phyloP scores from a whole-genome alignment of 2,329 filamentous ascomycete species.

The Alternaria sp. region DNA sequence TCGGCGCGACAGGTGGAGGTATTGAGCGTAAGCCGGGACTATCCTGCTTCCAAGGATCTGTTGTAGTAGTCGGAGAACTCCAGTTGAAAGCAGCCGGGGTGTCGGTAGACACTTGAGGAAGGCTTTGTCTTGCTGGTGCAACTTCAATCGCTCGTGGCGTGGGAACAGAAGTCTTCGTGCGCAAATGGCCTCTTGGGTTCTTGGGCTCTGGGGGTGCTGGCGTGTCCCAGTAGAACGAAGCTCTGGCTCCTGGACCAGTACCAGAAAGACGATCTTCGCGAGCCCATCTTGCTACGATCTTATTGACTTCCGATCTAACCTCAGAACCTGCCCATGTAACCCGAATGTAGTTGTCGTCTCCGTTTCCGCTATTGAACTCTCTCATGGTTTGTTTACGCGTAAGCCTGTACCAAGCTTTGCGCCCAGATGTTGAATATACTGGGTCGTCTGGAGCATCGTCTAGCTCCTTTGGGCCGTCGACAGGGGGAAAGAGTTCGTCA shows the following conservation, averaged over 20 bases:
- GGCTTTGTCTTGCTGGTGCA: constrained; percentile 29
- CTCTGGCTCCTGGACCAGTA: constrained; percentile 44
- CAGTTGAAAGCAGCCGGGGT: constrained; percentile 46
- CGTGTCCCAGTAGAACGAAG: constrained; percentile 52
- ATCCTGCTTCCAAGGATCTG: constrained; percentile 34
- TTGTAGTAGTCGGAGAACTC: constrained; percentile 41
- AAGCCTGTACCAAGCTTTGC: constrained; percentile 53
- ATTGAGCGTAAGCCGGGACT: constrained; percentile 23
- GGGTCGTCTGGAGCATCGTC: constrained; percentile 41
- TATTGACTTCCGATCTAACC: constrained; percentile 46
- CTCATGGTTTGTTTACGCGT: constrained; percentile 52
- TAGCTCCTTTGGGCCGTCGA: constrained; percentile 13
- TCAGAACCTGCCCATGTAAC: constrained; percentile 50
- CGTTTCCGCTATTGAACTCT: constrained; percentile 48
- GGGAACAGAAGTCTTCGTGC: constrained; percentile 36
- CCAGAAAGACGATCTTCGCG: constrained; percentile 52
- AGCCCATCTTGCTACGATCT: constrained; percentile 49
- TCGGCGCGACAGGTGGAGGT: constrained; percentile 30
- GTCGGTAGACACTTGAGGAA: constrained; percentile 34
- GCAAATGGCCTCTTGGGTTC: constrained; percentile 27
- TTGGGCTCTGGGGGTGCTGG: constrained; percentile 32
- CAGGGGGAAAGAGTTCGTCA: constrained; percentile 38
- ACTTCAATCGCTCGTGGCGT: constrained; percentile 24
- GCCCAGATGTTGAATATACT: constrained; percentile 45
- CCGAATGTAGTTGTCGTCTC: constrained; percentile 50